These are phyloP conservation scores for Cymbopogon flexuosus DNA, from an alignment of 202 grass and related monocot genomes.

Conservation along the genomic window DNA sequence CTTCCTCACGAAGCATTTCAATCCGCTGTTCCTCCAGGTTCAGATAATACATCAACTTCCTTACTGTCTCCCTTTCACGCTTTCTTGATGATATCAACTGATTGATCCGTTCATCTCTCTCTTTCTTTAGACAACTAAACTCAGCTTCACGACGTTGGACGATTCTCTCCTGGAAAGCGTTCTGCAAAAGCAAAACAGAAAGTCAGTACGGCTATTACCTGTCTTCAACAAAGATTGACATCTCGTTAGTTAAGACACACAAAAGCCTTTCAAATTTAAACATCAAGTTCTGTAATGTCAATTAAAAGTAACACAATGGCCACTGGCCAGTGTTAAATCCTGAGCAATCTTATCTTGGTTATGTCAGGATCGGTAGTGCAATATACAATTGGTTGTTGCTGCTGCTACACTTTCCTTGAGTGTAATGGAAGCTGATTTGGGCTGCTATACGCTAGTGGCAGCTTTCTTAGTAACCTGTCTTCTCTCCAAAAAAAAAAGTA, in stretches of 20 bases:
- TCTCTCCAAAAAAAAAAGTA: no score
- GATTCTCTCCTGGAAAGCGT: conserved; percentile 64
- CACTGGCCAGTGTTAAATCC: not conserved
- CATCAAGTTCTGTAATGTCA: not conserved
- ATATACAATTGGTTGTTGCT: not conserved
- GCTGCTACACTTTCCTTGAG: not conserved
- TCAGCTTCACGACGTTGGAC: conserved; percentile 54
- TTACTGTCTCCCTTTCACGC: conserved; percentile 65
- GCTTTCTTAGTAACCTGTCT: not conserved
- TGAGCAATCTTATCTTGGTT: not conserved
- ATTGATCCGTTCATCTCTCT: conserved; percentile 66
- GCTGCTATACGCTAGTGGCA: not conserved
- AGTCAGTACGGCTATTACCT: not conserved
- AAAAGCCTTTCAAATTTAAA: not conserved
- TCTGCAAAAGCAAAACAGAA: conserved; percentile 28
- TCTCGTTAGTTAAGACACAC: not conserved
- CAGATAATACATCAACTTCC: conserved; percentile 75
- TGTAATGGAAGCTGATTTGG: not conserved
- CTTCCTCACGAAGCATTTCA: conserved; percentile 53
- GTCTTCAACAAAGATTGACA: not conserved
- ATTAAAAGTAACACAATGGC: not conserved
- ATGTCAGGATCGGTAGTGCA: not conserved
- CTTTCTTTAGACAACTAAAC: conserved; percentile 54
- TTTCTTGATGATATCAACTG: conserved; percentile 70
- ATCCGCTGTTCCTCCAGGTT: conserved; percentile 71